A percentile compares a stretch with the other conserved stretches of the same genome.
phyloP scores from a whole-genome alignment of 208 protist species.

The Wallacemonas rigidus region DNA sequence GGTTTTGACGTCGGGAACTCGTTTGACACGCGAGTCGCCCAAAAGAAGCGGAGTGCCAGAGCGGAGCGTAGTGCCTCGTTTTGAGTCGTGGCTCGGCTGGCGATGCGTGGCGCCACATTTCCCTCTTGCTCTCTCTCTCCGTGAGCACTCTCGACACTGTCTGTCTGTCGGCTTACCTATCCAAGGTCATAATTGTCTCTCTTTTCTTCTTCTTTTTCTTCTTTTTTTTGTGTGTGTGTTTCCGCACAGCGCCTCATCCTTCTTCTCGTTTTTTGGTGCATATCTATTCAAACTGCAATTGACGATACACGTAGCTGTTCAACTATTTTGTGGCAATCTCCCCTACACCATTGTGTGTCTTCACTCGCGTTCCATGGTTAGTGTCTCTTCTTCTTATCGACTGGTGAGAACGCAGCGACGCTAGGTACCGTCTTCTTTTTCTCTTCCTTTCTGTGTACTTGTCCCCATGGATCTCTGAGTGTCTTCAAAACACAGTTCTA shows the following conservation, averaged over 20 bases:
- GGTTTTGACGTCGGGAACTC: background rate
- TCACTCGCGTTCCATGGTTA: too few species aligned
- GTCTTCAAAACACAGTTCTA: too few species aligned
- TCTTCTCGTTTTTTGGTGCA: too few species aligned
- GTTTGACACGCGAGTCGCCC: background rate
- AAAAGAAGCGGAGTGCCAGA: background rate
- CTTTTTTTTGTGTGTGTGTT: background rate
- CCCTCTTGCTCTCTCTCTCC: background rate
- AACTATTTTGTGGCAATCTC: too few species aligned
- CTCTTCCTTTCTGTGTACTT: too few species aligned
- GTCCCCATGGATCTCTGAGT: too few species aligned
- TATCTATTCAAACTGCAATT: too few species aligned
- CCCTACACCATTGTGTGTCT: too few species aligned
- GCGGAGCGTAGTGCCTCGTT: background rate
- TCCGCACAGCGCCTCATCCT: background rate
- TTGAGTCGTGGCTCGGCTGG: background rate
- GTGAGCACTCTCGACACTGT: background rate
- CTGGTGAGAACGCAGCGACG: too few species aligned
- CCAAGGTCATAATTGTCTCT: background rate
- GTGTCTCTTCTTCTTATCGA: too few species aligned
- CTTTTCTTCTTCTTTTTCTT: conserved; percentile 12
- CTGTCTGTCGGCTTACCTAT: background rate
- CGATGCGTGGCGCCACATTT: background rate
- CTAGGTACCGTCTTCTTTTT: too few species aligned
- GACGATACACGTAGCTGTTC: too few species aligned